Evolutionary conservation across 768 basidiomycete species (phyloP), one percentile per base, ranked within the genome.

Genomic region (Pulveroboletus frians): DNA sequence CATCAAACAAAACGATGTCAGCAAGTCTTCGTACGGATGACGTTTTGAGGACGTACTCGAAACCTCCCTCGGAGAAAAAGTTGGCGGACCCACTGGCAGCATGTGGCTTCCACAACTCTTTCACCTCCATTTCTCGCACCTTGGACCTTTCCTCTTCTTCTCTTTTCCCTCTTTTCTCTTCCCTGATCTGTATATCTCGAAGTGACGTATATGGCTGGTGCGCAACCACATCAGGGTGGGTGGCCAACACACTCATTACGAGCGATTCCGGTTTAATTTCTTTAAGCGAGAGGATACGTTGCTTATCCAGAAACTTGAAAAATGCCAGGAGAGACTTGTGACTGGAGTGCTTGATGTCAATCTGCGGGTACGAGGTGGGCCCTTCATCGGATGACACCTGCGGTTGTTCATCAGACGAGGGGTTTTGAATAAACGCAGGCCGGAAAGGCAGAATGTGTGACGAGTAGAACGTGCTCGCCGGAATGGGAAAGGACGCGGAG

Each of bases 281-380:
- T 62, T 95, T 96, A 20, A 85, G 71, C 11, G 80, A 80, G 32
- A 95, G 59, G 20, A 96, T 64, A 0, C 76, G 77, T 8, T 81
- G 78, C 62, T 94, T 94, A 52, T 90, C 88, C 15, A 77, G 73
- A 15, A 77, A 60, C 63, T 88, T 92, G 58, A 96, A 74, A 71
- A 95, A 93, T 1, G 84, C 76, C 2, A 83, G 76, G 17, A 94
- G 74, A 9, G 89, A 88, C 67, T 93, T 96, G 71, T 83, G 78
- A 2, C 76, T 76, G 1, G 89, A 92, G 9, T 84, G 76, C 57
- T 87, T 92, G 65, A 94, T 85, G 56, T 79, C 88, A 50, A 87
- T 76, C 36, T 52, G 74, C 39, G 60, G 77, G 32, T 67, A 73
- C 52, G 56, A 73, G 13, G 63, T 65, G 55, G 64, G 62, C 43